Conservation (phyloP, 2,329 filamentous ascomycete species). For the Mycocentrospora acerina region DNA sequence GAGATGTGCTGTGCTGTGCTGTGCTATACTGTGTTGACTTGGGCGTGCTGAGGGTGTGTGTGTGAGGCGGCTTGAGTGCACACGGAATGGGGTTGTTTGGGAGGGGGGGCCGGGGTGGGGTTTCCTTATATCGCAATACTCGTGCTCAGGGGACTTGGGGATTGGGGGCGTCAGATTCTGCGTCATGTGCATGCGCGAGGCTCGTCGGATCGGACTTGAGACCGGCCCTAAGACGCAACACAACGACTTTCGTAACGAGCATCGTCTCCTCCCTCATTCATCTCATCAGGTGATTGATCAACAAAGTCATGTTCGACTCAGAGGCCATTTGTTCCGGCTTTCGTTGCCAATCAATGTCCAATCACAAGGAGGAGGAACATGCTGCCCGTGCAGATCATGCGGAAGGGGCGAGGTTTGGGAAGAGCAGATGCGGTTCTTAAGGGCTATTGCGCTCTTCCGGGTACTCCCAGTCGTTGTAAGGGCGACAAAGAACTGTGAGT, state of each 20-base stretch:
- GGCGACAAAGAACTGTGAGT: conserved; percentile 2
- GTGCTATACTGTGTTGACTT: conserved; percentile 6
- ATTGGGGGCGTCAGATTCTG: conserved; percentile 3
- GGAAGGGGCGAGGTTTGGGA: not conserved
- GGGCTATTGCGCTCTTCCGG: not conserved
- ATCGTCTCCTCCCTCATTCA: not conserved
- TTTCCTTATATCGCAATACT: not conserved
- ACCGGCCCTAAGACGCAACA: not conserved
- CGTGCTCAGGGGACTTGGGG: conserved; percentile 7
- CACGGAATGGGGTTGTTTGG: conserved; percentile 6
- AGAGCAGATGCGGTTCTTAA: conserved; percentile 1
- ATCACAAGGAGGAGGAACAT: not conserved
- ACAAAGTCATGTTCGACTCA: not conserved
- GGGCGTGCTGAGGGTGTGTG: conserved; percentile 14
- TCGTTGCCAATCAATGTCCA: no score
- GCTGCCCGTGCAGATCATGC: not conserved
- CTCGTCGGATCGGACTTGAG: not conserved
- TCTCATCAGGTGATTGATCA: not conserved
- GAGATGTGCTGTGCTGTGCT: conserved; percentile 30
- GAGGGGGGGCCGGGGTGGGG: conserved; percentile 10
- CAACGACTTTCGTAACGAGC: no score
- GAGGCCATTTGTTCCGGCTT: no score
- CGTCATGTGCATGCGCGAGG: not conserved
- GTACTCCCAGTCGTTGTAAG: conserved; percentile 1
- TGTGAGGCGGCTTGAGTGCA: conserved; percentile 7